A percentile compares a stretch with the other conserved stretches of the same genome.
These are phyloP conservation scores for Takashimella tepidaria DNA, from an alignment of 1,284 basidiomycete species.

Conservation along the genomic window DNA sequence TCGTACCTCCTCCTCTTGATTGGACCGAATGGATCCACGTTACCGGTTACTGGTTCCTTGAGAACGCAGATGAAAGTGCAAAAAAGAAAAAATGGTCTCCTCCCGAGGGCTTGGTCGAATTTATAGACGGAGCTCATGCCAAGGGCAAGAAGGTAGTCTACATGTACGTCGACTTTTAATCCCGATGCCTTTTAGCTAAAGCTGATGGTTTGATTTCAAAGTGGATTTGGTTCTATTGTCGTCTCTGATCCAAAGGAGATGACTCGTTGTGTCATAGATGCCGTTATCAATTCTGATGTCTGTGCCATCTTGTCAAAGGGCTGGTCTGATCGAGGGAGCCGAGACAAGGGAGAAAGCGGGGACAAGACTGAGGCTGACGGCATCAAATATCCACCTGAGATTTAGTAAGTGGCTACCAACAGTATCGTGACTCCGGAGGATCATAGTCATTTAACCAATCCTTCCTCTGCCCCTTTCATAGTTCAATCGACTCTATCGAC, in stretches of 20 bases:
- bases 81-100: slow-evolving; percentile 83
- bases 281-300: slow-evolving; percentile 76
- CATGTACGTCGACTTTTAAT: slow-evolving; percentile 51
- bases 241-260: slow-evolving; percentile 89
- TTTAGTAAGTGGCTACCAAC: slow-evolving; percentile 54
- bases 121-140: slow-evolving; percentile 71
- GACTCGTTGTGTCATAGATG: slow-evolving; percentile 84
- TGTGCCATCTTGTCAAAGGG: slow-evolving; percentile 92
- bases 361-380: slow-evolving; percentile 34
- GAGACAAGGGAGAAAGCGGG: slow-evolving; percentile 36
- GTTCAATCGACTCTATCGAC: slow-evolving; percentile 75
- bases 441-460: neutral
- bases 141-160: slow-evolving; percentile 86
- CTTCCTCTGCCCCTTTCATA: slow-evolving; percentile 3
- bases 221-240: slow-evolving; percentile 95
- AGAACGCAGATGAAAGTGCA: slow-evolving; percentile 77
- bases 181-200: neutral
- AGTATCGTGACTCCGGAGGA: too few species aligned
- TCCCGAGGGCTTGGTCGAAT: slow-evolving; percentile 69
- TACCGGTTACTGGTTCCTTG: slow-evolving; percentile 95
- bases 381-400: slow-evolving; percentile 62
- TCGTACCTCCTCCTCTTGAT: slow-evolving; percentile 85
- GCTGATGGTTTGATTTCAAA: slow-evolving; percentile 14
- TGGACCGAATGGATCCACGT: slow-evolving; percentile 99
- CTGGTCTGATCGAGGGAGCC: slow-evolving; percentile 89